These are phyloP conservation scores for Brettanomyces bruxellensis DNA, from an alignment of 805 yeast genomes.

Conservation along the genomic window DNA sequence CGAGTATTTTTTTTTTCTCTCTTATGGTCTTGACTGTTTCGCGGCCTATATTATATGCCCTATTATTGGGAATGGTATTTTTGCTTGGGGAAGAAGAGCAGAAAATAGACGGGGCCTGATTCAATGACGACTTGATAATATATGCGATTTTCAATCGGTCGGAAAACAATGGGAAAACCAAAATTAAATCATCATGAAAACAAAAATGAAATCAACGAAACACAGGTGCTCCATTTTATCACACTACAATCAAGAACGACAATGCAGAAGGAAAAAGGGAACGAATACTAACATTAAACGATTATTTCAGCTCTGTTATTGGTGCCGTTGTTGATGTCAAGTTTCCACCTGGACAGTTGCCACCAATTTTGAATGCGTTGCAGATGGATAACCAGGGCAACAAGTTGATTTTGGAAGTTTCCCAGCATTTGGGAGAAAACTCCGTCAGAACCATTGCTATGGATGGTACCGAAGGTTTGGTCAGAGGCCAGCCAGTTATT, in stretches of 20 bases:
- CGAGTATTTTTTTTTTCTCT: constrained; percentile 1
- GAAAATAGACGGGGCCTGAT: no score
- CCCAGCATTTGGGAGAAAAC: constrained; percentile 99
- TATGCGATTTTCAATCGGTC: no score
- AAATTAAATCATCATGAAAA: no score
- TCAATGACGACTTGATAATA: no score
- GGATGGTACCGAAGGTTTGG: constrained; percentile 99
- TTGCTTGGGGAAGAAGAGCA: no score
- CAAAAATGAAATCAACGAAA: no score
- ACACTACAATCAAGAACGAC: background rate
- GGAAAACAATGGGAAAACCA: no score
- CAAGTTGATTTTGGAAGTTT: constrained; percentile 89
- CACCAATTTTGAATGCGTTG: constrained; percentile 95
- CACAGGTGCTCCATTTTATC: no score
- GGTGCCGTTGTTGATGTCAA: constrained; percentile 99
- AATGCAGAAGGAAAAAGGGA: background rate
- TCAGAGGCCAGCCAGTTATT: constrained; percentile 84
- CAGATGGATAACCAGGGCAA: constrained; percentile 67
- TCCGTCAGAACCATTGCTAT: constrained; percentile 99
- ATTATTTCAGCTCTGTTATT: constrained; percentile 68
- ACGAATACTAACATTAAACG: background rate
- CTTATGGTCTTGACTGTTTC: no score
- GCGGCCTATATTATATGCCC: no score
- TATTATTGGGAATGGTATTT: no score
- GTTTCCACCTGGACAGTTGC: constrained; percentile 94